A percentile compares a stretch with the other conserved stretches of the same genome.
Conservation (phyloP, 1,139 yeast species). For the Diutina mesorugosa region DNA sequence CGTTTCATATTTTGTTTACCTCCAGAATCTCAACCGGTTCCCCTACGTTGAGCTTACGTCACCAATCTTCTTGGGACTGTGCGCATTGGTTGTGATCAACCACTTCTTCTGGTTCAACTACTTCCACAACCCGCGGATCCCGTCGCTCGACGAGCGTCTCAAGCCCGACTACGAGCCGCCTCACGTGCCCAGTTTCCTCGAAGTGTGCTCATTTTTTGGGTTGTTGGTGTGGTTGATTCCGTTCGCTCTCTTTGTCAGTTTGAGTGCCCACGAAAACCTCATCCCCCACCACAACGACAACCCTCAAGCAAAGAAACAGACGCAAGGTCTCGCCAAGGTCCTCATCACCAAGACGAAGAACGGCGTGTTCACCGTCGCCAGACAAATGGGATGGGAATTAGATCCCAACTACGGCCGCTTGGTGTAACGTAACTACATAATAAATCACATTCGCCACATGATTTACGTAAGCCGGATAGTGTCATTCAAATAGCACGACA, state of each 20-base stretch:
- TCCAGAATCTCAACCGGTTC: slow-evolving; percentile 64
- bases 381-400: slow-evolving; percentile 49
- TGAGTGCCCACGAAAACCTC: slow-evolving; percentile 85
- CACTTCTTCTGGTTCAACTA: slow-evolving; percentile 87
- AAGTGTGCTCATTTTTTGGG: slow-evolving; percentile 90
- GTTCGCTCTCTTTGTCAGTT: slow-evolving; percentile 78
- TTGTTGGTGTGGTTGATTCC: slow-evolving; percentile 91
- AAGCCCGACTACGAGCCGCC: slow-evolving; percentile 49
- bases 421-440: slow-evolving; percentile 11
- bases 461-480: no score
- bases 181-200: slow-evolving; percentile 71
- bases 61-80: slow-evolving; percentile 57
- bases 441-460: background rate
- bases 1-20: slow-evolving; percentile 57
- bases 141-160: slow-evolving; percentile 42
- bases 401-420: slow-evolving; percentile 47
- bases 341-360: slow-evolving; percentile 44
- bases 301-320: slow-evolving; percentile 18
- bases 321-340: slow-evolving; percentile 48
- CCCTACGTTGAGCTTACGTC: slow-evolving; percentile 73
- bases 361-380: slow-evolving; percentile 31
- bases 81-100: slow-evolving; percentile 62
- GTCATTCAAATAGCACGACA: no score
- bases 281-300: slow-evolving; percentile 49
- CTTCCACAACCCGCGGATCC: slow-evolving; percentile 58